A percentile compares a stretch with the other conserved stretches of the same genome.
phyloP scores from a whole-genome alignment of 2,329 filamentous ascomycete genomes.

The Penicillium sp. region DNA sequence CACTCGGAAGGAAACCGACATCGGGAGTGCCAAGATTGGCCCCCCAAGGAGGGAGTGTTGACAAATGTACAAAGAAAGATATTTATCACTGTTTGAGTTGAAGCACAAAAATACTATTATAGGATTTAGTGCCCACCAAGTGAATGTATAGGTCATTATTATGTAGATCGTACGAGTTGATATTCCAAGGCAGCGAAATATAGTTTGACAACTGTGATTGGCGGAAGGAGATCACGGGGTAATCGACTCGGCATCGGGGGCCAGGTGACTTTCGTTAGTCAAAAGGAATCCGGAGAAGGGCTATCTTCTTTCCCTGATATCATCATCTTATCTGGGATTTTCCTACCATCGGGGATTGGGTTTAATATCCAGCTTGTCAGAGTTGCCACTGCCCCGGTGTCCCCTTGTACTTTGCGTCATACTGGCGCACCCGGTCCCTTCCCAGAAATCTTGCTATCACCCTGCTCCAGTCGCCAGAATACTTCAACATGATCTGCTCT shows the following conservation, averaged over 20 bases:
- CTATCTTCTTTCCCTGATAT: not conserved
- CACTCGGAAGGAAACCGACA: not conserved
- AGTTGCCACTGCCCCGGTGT: slow-evolving; percentile 1
- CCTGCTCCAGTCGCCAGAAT: slow-evolving; percentile 12
- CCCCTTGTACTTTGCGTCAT: slow-evolving; percentile 32
- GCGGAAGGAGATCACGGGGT: slow-evolving; percentile 3
- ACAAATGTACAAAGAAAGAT: not conserved
- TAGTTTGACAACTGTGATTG: slow-evolving; percentile 2
- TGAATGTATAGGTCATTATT: not conserved
- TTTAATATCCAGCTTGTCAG: not conserved
- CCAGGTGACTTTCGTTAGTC: slow-evolving; percentile 12
- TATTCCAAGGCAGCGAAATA: not conserved
- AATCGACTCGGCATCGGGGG: slow-evolving; percentile 3
- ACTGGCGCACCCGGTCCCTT: slow-evolving; percentile 23
- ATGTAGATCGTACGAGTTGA: too few species aligned
- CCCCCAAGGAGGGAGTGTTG: not conserved
- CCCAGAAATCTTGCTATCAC: slow-evolving; percentile 23
- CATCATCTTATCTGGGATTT: not conserved
- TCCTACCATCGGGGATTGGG: not conserved
- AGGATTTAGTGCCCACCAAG: not conserved
- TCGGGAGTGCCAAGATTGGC: not conserved
- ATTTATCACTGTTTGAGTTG: not conserved
- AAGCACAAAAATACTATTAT: not conserved
- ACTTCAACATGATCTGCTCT: slow-evolving; percentile 34
- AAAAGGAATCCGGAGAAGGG: not conserved